A percentile compares a stretch with the other conserved stretches of the same genome.
These are phyloP conservation scores for Curvularia hawaiiensis DNA, from an alignment of 2,329 filamentous ascomycete genomes.

Conservation along the genomic window DNA sequence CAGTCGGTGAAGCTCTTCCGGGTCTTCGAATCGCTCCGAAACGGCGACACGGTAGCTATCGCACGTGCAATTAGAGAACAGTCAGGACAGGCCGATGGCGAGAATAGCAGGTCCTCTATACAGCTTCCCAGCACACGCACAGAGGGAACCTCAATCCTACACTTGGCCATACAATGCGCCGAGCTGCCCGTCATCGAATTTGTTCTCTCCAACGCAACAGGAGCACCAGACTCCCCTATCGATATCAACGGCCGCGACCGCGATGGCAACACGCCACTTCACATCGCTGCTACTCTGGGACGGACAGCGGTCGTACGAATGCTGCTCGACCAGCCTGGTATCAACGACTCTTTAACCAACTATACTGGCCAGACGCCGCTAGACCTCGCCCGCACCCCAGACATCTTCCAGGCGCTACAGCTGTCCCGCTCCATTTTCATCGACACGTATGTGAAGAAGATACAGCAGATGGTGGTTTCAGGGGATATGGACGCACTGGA, in stretches of 20 bases:
- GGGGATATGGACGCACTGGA: slow-evolving; percentile 80
- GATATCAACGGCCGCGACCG: slow-evolving; percentile 91
- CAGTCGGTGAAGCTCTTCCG: slow-evolving; percentile 94
- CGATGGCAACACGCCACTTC: slow-evolving; percentile 92
- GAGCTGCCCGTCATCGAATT: slow-evolving; percentile 93
- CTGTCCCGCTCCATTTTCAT: slow-evolving; percentile 88
- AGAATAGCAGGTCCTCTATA: slow-evolving; percentile 57
- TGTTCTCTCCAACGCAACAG: slow-evolving; percentile 70
- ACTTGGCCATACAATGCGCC: slow-evolving; percentile 94
- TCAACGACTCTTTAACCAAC: slow-evolving; percentile 90
- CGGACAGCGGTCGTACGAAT: slow-evolving; percentile 80
- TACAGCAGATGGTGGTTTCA: slow-evolving; percentile 76
- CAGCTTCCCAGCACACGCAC: slow-evolving; percentile 52
- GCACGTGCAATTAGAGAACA: slow-evolving; percentile 80
- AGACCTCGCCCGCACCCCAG: slow-evolving; percentile 86
- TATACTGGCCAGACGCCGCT: slow-evolving; percentile 82
- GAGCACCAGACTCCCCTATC: slow-evolving; percentile 63
- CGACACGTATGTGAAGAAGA: slow-evolving; percentile 81
- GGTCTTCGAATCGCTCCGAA: slow-evolving; percentile 89
- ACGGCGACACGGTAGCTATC: slow-evolving; percentile 88
- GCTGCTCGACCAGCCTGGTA: slow-evolving; percentile 77
- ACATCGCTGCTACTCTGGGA: slow-evolving; percentile 83
- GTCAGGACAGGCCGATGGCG: slow-evolving; percentile 53
- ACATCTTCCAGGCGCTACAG: slow-evolving; percentile 95
- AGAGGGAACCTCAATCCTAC: slow-evolving; percentile 87